A percentile compares a stretch with the other conserved stretches of the same genome.
Evolutionary conservation across 345 rosid species (phyloP).

Genomic region (Hibiscus tridactylites): DNA sequence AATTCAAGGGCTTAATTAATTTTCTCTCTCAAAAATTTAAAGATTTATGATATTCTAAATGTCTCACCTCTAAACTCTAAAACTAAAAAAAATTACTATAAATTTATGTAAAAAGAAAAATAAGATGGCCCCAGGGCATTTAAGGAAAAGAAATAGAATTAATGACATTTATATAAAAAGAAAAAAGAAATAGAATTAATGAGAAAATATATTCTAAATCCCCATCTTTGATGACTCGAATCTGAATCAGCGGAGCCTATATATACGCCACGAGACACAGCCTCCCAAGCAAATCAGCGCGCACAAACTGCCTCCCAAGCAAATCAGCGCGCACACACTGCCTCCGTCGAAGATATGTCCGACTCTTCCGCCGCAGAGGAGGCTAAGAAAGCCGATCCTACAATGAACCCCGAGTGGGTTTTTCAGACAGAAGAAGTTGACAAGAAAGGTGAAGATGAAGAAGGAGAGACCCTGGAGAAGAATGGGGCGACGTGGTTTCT

Average conservation of each 20-base stretch:
- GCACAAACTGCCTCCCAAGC: not conserved
- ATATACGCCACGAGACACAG: not conserved
- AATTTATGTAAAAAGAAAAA: too few species aligned
- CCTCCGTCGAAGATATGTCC: constrained; percentile 42
- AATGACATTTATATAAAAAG: too few species aligned
- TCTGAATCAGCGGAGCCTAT: not conserved
- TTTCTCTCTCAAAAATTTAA: too few species aligned
- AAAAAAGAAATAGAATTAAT: too few species aligned
- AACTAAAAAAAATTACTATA: too few species aligned
- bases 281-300: not conserved
- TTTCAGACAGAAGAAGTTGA: constrained; percentile 37
- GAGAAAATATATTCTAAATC: too few species aligned
- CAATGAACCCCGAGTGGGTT: constrained; percentile 50
- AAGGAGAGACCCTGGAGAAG: not conserved
- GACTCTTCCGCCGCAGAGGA: not conserved
- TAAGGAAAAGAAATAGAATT: too few species aligned
- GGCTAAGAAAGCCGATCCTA: constrained; percentile 1
- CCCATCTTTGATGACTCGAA: not conserved
- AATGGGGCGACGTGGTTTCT: not conserved
- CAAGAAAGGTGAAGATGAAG: constrained; percentile 1
- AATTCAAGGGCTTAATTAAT: too few species aligned
- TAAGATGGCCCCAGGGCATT: too few species aligned
- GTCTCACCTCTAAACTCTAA: too few species aligned
- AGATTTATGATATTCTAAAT: too few species aligned
- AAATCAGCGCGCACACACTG: constrained; percentile 30